Evolutionary conservation across 208 protist genomes (phyloP).

Genomic region (Trypanosoma cruzi): DNA sequence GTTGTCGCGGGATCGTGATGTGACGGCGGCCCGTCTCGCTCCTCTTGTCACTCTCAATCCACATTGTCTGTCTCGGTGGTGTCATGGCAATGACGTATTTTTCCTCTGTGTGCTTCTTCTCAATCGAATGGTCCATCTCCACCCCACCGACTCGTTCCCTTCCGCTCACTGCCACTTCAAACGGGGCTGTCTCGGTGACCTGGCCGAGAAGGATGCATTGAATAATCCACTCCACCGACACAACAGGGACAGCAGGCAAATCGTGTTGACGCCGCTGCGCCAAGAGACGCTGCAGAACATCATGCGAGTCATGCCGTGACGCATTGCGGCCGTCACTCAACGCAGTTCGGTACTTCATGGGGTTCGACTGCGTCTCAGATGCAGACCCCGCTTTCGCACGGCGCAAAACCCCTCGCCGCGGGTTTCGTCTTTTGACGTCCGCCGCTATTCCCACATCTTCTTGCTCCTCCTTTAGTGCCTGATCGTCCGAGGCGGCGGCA

Average conservation of each 20-base stretch:
- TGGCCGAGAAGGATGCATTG: constrained; percentile 54
- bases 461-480: background rate
- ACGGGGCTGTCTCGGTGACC: constrained; percentile 32
- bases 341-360: constrained; percentile 39
- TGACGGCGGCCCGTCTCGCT: background rate
- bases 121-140: background rate
- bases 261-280: constrained; percentile 1
- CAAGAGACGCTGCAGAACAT: background rate
- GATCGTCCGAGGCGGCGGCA: background rate
- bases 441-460: constrained; percentile 16
- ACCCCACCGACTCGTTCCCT: background rate
- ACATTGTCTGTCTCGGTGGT: background rate
- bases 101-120: background rate
- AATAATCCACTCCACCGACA: constrained; percentile 64
- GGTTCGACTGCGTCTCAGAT: constrained; percentile 30
- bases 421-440: background rate
- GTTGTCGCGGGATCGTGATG: background rate
- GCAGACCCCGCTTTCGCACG: background rate
- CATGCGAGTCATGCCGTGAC: constrained; percentile 3
- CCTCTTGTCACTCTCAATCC: background rate
- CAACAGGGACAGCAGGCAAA: constrained; percentile 26
- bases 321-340: constrained; percentile 27
- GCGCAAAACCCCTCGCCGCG: background rate
- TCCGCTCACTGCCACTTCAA: constrained; percentile 26
- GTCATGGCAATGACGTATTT: background rate